Percentiles rank a stretch among this genome's conserved stretches.
Conservation (phyloP, 2,329 filamentous ascomycete species). For the Pseudogymnoascus sp. region DNA sequence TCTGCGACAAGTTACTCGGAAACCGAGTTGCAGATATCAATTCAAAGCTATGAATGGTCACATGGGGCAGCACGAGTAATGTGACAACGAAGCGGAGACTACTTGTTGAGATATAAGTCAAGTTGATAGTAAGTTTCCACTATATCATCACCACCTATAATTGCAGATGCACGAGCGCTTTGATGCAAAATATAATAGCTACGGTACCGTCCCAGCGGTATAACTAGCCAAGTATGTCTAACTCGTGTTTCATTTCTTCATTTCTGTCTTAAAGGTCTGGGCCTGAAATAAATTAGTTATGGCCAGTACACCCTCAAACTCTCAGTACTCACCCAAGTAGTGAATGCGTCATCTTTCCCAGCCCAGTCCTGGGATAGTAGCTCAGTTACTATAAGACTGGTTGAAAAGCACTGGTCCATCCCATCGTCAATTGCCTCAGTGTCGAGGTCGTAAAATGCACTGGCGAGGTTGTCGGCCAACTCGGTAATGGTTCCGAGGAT, state of each 20-base stretch:
- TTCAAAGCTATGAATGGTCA: neutral
- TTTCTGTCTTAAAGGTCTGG: constrained; percentile 42
- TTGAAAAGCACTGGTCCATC: constrained; percentile 51
- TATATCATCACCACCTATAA: neutral
- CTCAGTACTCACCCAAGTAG: constrained; percentile 49
- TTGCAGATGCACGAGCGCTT: neutral
- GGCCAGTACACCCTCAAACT: neutral
- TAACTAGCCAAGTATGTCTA: neutral
- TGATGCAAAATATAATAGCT: neutral
- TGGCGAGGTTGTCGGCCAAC: constrained; percentile 60
- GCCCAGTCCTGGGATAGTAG: constrained; percentile 53
- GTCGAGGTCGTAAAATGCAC: constrained; percentile 63
- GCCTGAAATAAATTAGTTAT: neutral
- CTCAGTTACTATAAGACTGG: constrained; percentile 48
- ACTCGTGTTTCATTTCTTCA: constrained; percentile 33
- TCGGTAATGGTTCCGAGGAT: constrained; percentile 54
- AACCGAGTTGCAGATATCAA: neutral
- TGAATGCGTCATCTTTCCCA: constrained; percentile 65
- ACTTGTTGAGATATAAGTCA: neutral
- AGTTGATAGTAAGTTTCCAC: neutral
- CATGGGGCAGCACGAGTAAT: neutral
- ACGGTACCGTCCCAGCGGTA: neutral
- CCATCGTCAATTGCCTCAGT: constrained; percentile 46
- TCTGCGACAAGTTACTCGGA: neutral
- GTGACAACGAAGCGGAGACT: neutral